Conservation (phyloP, 345 rosid genomes). For the Abelmoschus esculentus region DNA sequence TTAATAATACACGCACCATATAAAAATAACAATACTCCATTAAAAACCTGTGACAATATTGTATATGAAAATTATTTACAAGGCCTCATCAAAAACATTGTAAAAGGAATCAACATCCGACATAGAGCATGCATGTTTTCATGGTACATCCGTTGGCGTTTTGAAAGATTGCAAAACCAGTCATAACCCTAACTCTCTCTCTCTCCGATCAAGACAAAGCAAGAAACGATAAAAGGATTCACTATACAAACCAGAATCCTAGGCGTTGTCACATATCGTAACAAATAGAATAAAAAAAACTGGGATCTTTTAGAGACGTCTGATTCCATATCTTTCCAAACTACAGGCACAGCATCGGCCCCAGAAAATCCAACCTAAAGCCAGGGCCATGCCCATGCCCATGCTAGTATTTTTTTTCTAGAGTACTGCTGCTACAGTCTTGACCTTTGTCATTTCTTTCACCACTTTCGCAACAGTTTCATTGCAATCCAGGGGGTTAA, state of each 20-base stretch:
- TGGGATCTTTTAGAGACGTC: too few species aligned
- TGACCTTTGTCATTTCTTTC: background rate
- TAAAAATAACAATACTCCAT: too few species aligned
- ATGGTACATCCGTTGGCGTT: too few species aligned
- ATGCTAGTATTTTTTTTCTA: background rate
- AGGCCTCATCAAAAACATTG: background rate
- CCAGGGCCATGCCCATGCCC: background rate
- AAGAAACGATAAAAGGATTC: background rate
- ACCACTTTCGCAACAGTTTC: too few species aligned
- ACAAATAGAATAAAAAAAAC: background rate
- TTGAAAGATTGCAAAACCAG: too few species aligned
- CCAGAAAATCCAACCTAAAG: slow-evolving; percentile 1
- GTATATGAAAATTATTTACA: background rate
- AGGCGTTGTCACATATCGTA: background rate
- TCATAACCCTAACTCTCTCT: background rate
- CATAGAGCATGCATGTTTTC: background rate
- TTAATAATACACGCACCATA: too few species aligned
- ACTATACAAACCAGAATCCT: background rate
- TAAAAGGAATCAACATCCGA: background rate
- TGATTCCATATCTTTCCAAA: background rate
- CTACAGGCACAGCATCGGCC: background rate
- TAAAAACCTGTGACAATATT: too few species aligned
- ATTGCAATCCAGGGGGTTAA: too few species aligned
- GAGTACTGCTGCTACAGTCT: background rate
- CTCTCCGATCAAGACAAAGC: background rate